Evolutionary conservation across 2,329 filamentous ascomycete species (phyloP).

Genomic region (Phialocephala sp.): DNA sequence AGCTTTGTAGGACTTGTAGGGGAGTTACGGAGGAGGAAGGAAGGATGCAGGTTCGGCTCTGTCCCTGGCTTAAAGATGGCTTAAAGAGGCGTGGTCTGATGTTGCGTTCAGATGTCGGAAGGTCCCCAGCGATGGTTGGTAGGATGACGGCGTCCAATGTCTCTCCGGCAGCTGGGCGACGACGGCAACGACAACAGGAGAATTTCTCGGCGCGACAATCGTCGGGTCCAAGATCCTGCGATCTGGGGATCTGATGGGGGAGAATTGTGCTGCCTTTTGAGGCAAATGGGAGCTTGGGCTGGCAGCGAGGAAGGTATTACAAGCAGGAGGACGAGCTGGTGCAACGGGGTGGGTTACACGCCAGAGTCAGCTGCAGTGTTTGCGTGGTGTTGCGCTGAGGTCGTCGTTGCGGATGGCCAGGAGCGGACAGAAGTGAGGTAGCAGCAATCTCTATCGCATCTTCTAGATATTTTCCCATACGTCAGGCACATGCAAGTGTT

Average conservation of each 20-base stretch:
- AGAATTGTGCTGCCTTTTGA: slow-evolving; percentile 7
- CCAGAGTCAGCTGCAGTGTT: slow-evolving; percentile 23
- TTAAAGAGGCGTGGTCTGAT: slow-evolving; percentile 11
- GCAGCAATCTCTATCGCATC: slow-evolving; percentile 16
- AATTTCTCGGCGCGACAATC: slow-evolving; percentile 8
- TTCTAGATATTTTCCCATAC: slow-evolving; percentile 14
- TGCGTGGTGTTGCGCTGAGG: slow-evolving; percentile 10
- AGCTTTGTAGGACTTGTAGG: slow-evolving; percentile 22
- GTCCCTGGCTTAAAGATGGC: not conserved
- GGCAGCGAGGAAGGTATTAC: slow-evolving; percentile 5
- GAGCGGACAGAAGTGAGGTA: slow-evolving; percentile 20
- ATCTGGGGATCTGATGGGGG: not conserved
- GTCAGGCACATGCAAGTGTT: slow-evolving; percentile 10
- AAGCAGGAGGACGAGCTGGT: slow-evolving; percentile 1
- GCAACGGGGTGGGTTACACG: slow-evolving; percentile 15
- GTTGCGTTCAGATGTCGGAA: not conserved
- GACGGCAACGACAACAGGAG: not conserved
- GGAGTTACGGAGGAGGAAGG: slow-evolving; percentile 8
- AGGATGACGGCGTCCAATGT: slow-evolving; percentile 9
- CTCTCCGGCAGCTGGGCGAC: slow-evolving; percentile 5
- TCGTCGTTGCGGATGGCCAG: slow-evolving; percentile 12
- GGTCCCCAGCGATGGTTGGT: not conserved
- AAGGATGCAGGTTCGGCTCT: slow-evolving; percentile 6
- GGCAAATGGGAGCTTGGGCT: slow-evolving; percentile 10
- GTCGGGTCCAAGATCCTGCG: slow-evolving; percentile 11